phyloP scores from a whole-genome alignment of 139 green algal genomes.

The Haematococcus lacustris region DNA sequence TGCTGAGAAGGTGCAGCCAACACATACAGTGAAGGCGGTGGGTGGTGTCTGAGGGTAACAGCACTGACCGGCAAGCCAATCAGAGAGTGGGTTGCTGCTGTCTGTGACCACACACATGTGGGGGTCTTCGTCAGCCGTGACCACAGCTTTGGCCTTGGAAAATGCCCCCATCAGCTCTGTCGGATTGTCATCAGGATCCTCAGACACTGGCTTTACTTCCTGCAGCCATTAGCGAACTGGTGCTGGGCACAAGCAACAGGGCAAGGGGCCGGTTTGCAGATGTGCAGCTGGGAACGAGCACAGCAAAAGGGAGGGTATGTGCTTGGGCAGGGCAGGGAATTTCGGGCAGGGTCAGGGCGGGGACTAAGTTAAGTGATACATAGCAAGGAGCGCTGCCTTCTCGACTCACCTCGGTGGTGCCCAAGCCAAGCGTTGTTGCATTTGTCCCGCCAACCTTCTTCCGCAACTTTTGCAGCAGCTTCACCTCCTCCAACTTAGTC shows the following conservation, averaged over 20 bases:
- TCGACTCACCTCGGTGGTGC: background rate
- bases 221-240: background rate
- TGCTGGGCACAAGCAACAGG: too few relatives aligned
- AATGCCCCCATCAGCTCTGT: slow-evolving; percentile 1
- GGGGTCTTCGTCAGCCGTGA: background rate
- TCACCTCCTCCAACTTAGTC: background rate
- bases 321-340: too few relatives aligned
- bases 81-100: too few relatives aligned
- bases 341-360: too few relatives aligned
- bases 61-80: too few relatives aligned
- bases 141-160: slow-evolving; percentile 1
- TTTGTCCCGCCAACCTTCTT: background rate
- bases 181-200: background rate
- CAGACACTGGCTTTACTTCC: background rate
- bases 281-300: too few relatives aligned
- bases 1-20: background rate
- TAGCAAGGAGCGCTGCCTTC: background rate
- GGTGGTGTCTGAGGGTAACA: background rate
- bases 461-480: slow-evolving; percentile 6
- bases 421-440: too few relatives aligned
- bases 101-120: background rate
- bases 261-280: too few relatives aligned
- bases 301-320: too few relatives aligned
- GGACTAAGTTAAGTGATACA: too few relatives aligned
- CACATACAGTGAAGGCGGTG: background rate